Percentiles rank a stretch among this genome's conserved stretches.
Conservation (phyloP, 2,329 filamentous ascomycete species). For the Diaporthe nobilis region DNA sequence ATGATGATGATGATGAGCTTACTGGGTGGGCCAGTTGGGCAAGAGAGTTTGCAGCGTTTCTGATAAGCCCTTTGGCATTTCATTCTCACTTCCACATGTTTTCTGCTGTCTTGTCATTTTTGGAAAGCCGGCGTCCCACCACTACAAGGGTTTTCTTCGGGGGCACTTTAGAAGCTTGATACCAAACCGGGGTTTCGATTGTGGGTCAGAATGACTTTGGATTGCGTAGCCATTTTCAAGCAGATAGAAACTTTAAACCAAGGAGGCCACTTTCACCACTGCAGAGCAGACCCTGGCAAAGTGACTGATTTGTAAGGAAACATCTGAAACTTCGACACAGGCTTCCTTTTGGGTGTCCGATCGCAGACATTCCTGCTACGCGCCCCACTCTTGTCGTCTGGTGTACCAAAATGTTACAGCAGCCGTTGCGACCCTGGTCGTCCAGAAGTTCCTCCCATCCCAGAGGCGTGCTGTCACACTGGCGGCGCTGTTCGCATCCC, state of each 20-base stretch:
- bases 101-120: neutral
- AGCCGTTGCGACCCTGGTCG: conserved; percentile 29
- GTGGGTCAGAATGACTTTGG: conserved; percentile 28
- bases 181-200: conserved; percentile 25
- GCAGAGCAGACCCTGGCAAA: conserved; percentile 3
- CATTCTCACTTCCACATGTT: neutral
- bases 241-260: conserved; percentile 29
- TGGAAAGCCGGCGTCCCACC: conserved; percentile 10
- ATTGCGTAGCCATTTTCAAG: conserved; percentile 16
- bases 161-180: conserved; percentile 21
- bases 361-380: conserved; percentile 25
- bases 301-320: conserved; percentile 15
- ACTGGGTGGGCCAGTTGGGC: neutral
- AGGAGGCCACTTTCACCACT: neutral
- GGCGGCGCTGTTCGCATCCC: neutral
- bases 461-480: neutral
- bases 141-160: conserved; percentile 22
- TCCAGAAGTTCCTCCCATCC: neutral
- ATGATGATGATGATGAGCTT: conserved; percentile 14
- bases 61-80: neutral
- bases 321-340: conserved; percentile 30
- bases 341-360: conserved; percentile 22
- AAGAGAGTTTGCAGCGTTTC: conserved; percentile 9
- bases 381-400: conserved; percentile 30
- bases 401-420: conserved; percentile 16